Base-by-base conservation (phyloP, 2,329 filamentous ascomycete genomes). In the Rugonectria rugulosa region DNA sequence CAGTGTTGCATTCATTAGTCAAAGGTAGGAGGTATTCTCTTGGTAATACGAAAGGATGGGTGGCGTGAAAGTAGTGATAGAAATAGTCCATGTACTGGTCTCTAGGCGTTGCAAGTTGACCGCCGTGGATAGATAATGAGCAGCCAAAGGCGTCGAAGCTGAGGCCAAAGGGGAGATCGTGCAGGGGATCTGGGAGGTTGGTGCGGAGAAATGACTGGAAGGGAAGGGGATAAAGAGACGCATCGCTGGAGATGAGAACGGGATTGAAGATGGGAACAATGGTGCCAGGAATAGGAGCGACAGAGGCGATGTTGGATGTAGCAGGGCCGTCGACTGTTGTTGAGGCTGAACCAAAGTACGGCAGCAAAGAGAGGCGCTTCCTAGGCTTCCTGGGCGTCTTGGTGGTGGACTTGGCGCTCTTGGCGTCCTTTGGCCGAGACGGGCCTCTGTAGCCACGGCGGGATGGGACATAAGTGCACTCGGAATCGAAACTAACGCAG, bases 401-500 rank as follows among this genome's bases (percentile, higher is more conserved):
- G n/a, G n/a, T 17, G 31, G 31, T 34, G 31, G 5, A 20, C 27
- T 12, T 9, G 11, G 76, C 75, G 64, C 76, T 81, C 53, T 71
- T 70, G 4, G 69, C 62, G 15, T 68, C 26, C n/a, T 40, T 61
- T 37, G 61, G 66, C 76, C 73, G 57, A 57, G 72, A 58, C 59
- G 70, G 65, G 14, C 88, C 87, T 72, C 88, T 90, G 75, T 89
- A 90, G 26, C 89, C 89, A 60, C 89, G 83, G 31, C 89, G 85
- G 24, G 88, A 92, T 34, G 88, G 85, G 43, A 90, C 83, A 69
- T 91, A 92, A 67, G 85, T 75, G 72, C 90, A 93, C 45, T 87
- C 79, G 20, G 79, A 73, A 53, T 81, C 80, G 37, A 81, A 79
- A 40, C 76, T 70, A 24, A 75, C 74, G 72, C 90, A 93, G 55